phyloP scores from a whole-genome alignment of 257 asterid species.

The Eustoma russellianum region DNA sequence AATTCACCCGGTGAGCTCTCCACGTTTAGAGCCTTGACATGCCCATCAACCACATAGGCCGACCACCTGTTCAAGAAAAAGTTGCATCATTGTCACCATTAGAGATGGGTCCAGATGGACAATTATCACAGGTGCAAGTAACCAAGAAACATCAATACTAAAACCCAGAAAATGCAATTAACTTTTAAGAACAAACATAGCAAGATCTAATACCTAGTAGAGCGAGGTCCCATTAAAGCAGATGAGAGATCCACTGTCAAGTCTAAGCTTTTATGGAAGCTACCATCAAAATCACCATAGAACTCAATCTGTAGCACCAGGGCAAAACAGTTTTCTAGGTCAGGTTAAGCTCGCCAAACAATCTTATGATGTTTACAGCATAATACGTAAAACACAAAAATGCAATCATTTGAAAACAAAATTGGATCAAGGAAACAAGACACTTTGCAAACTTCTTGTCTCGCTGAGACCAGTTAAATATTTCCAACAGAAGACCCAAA shows the following conservation, averaged over 20 bases:
- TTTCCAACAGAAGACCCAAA: too few species aligned
- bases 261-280: conserved; percentile 88
- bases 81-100: background rate
- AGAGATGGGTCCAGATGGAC: too few species aligned
- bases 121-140: too few species aligned
- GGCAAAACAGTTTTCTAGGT: background rate
- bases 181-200: too few species aligned
- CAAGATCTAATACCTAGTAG: too few species aligned
- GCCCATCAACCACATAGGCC: conserved; percentile 83
- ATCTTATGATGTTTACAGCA: background rate
- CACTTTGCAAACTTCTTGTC: too few species aligned
- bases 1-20: conserved; percentile 80
- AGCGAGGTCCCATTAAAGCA: conserved; percentile 61
- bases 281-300: conserved; percentile 93
- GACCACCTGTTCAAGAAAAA: conserved; percentile 58
- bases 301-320: conserved; percentile 75
- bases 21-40: conserved; percentile 66
- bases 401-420: too few species aligned
- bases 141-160: too few species aligned
- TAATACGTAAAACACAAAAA: too few species aligned
- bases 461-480: too few species aligned
- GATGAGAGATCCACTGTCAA: conserved; percentile 62
- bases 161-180: too few species aligned
- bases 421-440: too few species aligned
- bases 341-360: background rate